phyloP scores from a whole-genome alignment of 768 basidiomycete species.

The Fomitopsis serialis region DNA sequence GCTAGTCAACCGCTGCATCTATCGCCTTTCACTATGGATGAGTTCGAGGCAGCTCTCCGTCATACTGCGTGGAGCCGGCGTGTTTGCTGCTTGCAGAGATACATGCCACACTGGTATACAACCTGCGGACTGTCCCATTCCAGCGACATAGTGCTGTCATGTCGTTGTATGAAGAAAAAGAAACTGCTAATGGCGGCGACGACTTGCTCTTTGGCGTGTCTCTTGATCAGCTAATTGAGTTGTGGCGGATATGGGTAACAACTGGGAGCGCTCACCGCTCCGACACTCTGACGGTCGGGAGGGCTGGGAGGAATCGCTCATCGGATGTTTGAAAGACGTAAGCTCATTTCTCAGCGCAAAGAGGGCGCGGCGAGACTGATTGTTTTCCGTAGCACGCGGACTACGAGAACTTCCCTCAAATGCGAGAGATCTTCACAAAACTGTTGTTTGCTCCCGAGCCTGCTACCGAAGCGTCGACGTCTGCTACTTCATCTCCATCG shows the following conservation, averaged over 20 bases:
- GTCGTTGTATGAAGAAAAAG: slow-evolving; percentile 47
- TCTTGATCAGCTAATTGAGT: slow-evolving; percentile 58
- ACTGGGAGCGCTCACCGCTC: slow-evolving; percentile 78
- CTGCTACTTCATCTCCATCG: slow-evolving; percentile 38
- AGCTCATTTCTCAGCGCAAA: slow-evolving; percentile 28
- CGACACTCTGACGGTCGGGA: slow-evolving; percentile 68
- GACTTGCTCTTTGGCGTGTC: slow-evolving; percentile 47
- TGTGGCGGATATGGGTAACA: slow-evolving; percentile 79
- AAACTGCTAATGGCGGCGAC: slow-evolving; percentile 37
- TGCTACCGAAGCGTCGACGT: slow-evolving; percentile 39
- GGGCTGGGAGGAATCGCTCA: slow-evolving; percentile 89
- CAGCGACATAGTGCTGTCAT: slow-evolving; percentile 70
- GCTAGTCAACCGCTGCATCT: slow-evolving; percentile 79
- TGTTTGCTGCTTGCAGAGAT: slow-evolving; percentile 82
- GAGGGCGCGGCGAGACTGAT: slow-evolving; percentile 4
- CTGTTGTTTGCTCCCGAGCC: slow-evolving; percentile 66
- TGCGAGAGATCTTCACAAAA: slow-evolving; percentile 66
- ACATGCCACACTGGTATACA: slow-evolving; percentile 85
- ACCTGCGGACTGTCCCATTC: slow-evolving; percentile 78
- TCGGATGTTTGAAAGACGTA: slow-evolving; percentile 88
- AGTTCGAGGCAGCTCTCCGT: slow-evolving; percentile 82
- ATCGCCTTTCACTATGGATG: slow-evolving; percentile 88
- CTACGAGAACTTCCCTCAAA: slow-evolving; percentile 60
- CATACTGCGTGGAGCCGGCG: slow-evolving; percentile 64
- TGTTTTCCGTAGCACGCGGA: slow-evolving; percentile 61